Percentiles rank a stretch among this genome's conserved stretches.
Evolutionary conservation across 106 monocot species (phyloP).

Genomic region (Dendrobium officinale): DNA sequence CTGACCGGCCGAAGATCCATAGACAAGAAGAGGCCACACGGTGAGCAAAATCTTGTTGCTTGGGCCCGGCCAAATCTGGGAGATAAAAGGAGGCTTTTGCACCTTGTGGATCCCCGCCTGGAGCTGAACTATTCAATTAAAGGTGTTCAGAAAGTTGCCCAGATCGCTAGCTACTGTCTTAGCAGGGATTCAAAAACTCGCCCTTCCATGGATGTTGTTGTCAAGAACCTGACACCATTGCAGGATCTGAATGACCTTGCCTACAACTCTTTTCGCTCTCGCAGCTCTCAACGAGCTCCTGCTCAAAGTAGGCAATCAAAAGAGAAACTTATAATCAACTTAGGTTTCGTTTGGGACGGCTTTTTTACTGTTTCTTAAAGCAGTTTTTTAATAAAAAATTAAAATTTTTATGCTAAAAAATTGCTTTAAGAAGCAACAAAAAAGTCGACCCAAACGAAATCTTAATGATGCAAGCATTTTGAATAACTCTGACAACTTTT

Average conservation of each 20-base stretch:
- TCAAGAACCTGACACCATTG: conserved; percentile 52
- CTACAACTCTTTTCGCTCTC: conserved; percentile 29
- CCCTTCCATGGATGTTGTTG: conserved; percentile 75
- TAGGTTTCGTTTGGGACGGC: too few species aligned
- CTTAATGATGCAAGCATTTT: not conserved
- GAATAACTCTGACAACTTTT: not conserved
- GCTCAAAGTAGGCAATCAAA: conserved; percentile 32
- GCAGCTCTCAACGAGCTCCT: conserved; percentile 28
- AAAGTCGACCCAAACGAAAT: too few species aligned
- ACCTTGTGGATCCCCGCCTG: conserved; percentile 71
- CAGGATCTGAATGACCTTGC: conserved; percentile 78
- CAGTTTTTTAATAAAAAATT: too few species aligned
- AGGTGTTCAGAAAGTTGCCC: conserved; percentile 77
- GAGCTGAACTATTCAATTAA: conserved; percentile 77
- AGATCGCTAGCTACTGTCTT: conserved; percentile 64
- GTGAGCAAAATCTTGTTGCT: conserved; percentile 65
- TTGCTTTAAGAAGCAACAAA: too few species aligned
- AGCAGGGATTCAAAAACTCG: conserved; percentile 61
- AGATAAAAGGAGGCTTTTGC: conserved; percentile 50
- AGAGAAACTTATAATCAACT: not conserved
- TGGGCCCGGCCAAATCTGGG: conserved; percentile 69
- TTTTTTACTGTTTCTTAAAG: too few species aligned
- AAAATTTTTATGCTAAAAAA: too few species aligned
- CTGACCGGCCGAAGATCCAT: conserved; percentile 73
- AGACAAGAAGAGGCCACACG: conserved; percentile 72